phyloP scores from a whole-genome alignment of 306 rosid genomes.

The Dryas drummondii region DNA sequence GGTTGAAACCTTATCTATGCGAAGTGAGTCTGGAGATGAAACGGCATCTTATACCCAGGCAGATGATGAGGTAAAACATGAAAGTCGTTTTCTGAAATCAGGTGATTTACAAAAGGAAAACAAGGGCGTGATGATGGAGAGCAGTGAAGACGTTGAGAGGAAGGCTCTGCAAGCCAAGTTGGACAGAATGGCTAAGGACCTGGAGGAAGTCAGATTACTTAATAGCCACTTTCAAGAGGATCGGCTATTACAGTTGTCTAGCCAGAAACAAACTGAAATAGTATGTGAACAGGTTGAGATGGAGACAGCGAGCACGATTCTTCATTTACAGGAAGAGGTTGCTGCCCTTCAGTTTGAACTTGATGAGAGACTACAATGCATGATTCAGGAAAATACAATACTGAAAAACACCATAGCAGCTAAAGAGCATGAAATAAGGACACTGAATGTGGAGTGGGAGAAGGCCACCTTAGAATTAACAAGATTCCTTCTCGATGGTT shows the following conservation, averaged over 20 bases:
- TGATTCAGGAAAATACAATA: constrained; percentile 64
- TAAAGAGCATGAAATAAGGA: constrained; percentile 67
- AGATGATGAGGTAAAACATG: constrained; percentile 29
- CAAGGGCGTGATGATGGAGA: constrained; percentile 17
- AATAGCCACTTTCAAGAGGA: constrained; percentile 61
- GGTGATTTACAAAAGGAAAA: constrained; percentile 18
- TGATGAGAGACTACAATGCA: constrained; percentile 51
- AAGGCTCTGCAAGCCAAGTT: constrained; percentile 52
- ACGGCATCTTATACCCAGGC: constrained; percentile 38
- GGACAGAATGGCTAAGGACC: constrained; percentile 66
- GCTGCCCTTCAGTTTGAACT: constrained; percentile 65
- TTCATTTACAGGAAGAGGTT: constrained; percentile 91
- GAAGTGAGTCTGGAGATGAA: constrained; percentile 59
- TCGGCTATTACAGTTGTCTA: constrained; percentile 54
- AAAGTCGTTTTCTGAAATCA: not conserved
- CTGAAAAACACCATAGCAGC: constrained; percentile 50
- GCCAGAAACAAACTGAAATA: constrained; percentile 55
- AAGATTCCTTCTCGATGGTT: constrained; percentile 80
- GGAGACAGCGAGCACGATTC: constrained; percentile 82
- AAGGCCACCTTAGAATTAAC: constrained; percentile 76
- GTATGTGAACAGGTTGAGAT: constrained; percentile 87
- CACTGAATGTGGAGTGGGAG: constrained; percentile 71
- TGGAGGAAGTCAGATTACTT: constrained; percentile 63
- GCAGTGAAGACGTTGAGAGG: constrained; percentile 36
- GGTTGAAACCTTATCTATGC: constrained; percentile 52